phyloP scores from a whole-genome alignment of 140 eudicot species.

The Stevia rebaudiana region DNA sequence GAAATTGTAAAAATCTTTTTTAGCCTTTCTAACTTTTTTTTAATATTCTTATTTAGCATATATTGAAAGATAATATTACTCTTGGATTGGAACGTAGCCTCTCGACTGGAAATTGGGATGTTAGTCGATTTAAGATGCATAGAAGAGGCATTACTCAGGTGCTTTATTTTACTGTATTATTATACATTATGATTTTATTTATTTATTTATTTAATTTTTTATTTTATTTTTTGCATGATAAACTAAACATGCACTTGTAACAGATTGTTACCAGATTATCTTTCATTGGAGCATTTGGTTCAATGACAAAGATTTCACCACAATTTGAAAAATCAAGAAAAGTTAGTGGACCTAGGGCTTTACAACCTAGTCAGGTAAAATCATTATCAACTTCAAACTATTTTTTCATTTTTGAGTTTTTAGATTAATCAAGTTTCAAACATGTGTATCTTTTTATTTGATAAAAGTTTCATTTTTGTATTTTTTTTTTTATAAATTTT shows the following conservation, averaged over 20 bases:
- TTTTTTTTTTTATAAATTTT: conserved; percentile 11
- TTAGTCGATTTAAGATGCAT: conserved; percentile 67
- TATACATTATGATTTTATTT: neutral
- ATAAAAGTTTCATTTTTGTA: conserved; percentile 22
- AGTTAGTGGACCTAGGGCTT: conserved; percentile 98
- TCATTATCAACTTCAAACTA: neutral
- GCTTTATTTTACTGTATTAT: neutral
- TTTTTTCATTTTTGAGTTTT: conserved; percentile 8
- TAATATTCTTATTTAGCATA: conserved; percentile 29
- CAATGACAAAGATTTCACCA: conserved; percentile 77
- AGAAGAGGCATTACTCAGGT: conserved; percentile 95
- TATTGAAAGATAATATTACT: conserved; percentile 46
- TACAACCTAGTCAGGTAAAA: conserved; percentile 93
- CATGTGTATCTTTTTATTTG: neutral
- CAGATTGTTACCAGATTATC: conserved; percentile 89
- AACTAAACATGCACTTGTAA: conserved; percentile 13
- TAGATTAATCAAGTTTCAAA: neutral
- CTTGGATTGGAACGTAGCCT: conserved; percentile 70
- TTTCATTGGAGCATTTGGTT: conserved; percentile 66
- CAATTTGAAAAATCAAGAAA: conserved; percentile 93
- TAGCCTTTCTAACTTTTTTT: neutral
- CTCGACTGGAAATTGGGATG: conserved; percentile 90
- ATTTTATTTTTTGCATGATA: conserved; percentile 11
- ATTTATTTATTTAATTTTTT: too few species aligned
- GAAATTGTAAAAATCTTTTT: conserved; percentile 6